Evolutionary conservation across 169 alveolate genomes (phyloP).

Genomic region (Neospora caninum): DNA sequence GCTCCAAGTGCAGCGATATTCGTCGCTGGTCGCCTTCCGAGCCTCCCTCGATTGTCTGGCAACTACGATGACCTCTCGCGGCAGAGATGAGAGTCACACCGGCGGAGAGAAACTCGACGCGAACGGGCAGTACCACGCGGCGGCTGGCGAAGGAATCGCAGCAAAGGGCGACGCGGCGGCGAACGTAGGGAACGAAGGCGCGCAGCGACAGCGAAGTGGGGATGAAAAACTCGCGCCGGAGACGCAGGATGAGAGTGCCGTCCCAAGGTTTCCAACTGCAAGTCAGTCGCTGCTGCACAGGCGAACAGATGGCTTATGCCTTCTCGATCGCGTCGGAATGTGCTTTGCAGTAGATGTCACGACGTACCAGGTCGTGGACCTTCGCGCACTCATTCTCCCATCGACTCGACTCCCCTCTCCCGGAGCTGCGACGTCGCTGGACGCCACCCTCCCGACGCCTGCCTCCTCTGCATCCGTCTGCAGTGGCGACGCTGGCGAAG

Average conservation of each 20-base stretch:
- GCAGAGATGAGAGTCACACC: neutral
- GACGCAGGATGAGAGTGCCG: neutral
- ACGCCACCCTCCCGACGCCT: neutral
- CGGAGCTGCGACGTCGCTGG: neutral
- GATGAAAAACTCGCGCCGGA: neutral
- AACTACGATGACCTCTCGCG: neutral
- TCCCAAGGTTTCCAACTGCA: neutral
- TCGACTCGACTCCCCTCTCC: neutral
- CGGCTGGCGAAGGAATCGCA: neutral
- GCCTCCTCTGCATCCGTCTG: neutral
- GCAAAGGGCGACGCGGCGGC: neutral
- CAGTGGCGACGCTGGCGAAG: neutral
- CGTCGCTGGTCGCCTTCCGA: neutral
- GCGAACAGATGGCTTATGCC: neutral
- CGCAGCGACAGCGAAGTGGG: neutral
- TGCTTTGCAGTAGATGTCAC: neutral
- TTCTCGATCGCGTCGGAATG: slow-evolving; percentile 10
- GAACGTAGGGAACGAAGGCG: neutral
- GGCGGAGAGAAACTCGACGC: neutral
- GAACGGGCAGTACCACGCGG: neutral
- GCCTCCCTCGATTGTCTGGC: neutral
- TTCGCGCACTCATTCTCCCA: neutral
- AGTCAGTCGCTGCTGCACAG: neutral
- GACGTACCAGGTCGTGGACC: neutral
- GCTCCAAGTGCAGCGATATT: slow-evolving; percentile 5